Evolutionary conservation across 2,329 filamentous ascomycete genomes (phyloP), one percentile per base, ranked within the genome.

Genomic region (Botrytis fabae): DNA sequence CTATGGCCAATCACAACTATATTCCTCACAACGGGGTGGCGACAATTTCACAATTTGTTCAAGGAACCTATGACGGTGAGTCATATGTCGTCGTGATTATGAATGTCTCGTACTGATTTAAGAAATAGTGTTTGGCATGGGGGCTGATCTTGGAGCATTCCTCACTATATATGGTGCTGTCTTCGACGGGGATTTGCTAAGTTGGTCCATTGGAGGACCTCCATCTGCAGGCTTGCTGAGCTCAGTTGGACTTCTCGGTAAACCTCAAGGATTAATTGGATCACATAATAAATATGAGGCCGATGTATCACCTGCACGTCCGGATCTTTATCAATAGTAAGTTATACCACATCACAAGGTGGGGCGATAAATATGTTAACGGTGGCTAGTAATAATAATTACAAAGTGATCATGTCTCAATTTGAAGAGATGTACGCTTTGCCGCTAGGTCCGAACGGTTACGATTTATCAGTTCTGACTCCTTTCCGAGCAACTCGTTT

Each of bases 231-330:
- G 82, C 22, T 81, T 74, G 20, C 70, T 77, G 54, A 69, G 68
- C 32, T 66, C 66, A 25, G 25, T 79, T 62, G 75, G 74, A 32
- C 66, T 79, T 20, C 71, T 78, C 77, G 83, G 84, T 4, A 81
- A 81, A 25, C 85, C 85, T 0, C 83, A 83, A 60, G 86, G 86
- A 8, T 81, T 89, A 2, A 80, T 80, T 22, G 85, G 85, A n/a
- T 84, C 84, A 4, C 87, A 89, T 78, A 88, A 88, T 78, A 84
- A 85, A 72, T 85, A 88, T 76, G 87, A 89, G 80, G 81, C 84
- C 0, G 87, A 89, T 78, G 85, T 82, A 0, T 88, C 86, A 61
- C 83, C 84, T 62, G 87, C 86, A 0, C 83, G 87, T 4, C 83
- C 84, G 51, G 87, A 89, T 73, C 79, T 89, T 0, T 89, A 89